A percentile compares a stretch with the other conserved stretches of the same genome.
Conservation (phyloP, 495 filamentous ascomycete species). For the Physcia stellaris region DNA sequence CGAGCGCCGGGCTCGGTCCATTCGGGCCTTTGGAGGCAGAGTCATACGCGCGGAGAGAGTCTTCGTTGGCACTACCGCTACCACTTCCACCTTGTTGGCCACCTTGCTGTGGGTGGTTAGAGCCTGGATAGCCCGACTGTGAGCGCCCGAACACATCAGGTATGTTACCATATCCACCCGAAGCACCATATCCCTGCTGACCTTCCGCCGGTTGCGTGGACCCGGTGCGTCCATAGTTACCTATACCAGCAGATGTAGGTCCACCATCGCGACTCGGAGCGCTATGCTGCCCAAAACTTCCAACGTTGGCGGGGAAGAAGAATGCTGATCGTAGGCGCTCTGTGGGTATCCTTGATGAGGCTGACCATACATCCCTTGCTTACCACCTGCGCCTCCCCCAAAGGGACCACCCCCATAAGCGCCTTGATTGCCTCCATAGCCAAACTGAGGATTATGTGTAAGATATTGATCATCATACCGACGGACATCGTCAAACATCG, state of each 20-base stretch:
- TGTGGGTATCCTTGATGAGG: slow-evolving; percentile 58
- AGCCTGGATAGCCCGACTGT: slow-evolving; percentile 50
- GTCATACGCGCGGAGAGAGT: slow-evolving; percentile 60
- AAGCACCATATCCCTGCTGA: slow-evolving; percentile 40
- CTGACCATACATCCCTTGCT: slow-evolving; percentile 70
- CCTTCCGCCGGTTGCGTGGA: slow-evolving; percentile 59
- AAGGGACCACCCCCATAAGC: slow-evolving; percentile 44
- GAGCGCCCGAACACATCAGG: slow-evolving; percentile 69
- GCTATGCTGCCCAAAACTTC: slow-evolving; percentile 55
- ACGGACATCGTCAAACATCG: slow-evolving; percentile 43
- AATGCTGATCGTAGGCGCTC: slow-evolving; percentile 58
- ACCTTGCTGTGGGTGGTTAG: slow-evolving; percentile 50
- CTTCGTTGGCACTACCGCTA: slow-evolving; percentile 37
- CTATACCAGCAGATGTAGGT: slow-evolving; percentile 45
- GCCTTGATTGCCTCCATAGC: slow-evolving; percentile 55
- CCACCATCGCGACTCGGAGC: slow-evolving; percentile 36
- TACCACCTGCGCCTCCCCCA: slow-evolving; percentile 15
- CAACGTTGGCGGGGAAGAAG: slow-evolving; percentile 62
- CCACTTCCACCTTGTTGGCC: slow-evolving; percentile 38
- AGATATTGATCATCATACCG: slow-evolving; percentile 41
- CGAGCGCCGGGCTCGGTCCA: slow-evolving; percentile 75
- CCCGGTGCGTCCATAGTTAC: slow-evolving; percentile 64
- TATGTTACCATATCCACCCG: slow-evolving; percentile 55
- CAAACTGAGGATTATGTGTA: slow-evolving; percentile 44
- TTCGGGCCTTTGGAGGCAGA: slow-evolving; percentile 53